Percentiles rank a stretch among this genome's conserved stretches.
These are phyloP conservation scores for Quercus tomentella DNA, from an alignment of 331 rosid genomes.

Conservation along the genomic window DNA sequence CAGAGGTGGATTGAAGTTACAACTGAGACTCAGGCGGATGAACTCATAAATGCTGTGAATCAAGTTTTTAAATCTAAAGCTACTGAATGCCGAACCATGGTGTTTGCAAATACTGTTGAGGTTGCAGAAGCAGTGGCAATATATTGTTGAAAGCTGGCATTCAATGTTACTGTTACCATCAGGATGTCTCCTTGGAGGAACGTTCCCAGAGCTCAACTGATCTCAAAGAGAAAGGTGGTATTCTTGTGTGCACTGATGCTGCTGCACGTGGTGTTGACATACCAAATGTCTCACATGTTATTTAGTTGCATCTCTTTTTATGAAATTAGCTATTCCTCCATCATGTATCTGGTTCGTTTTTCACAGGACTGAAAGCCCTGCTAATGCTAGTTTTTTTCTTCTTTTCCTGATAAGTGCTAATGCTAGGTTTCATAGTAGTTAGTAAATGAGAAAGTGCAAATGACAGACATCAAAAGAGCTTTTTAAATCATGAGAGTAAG, in stretches of 20 bases:
- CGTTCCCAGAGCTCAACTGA: constrained; percentile 66
- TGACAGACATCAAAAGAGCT: not conserved
- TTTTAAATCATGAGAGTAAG: not conserved
- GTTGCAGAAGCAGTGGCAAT: constrained; percentile 87
- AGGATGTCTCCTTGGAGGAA: constrained; percentile 80
- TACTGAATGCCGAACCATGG: constrained; percentile 70
- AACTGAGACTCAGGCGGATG: constrained; percentile 72
- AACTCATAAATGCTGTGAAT: constrained; percentile 76
- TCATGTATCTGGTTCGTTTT: not conserved
- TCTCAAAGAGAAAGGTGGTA: constrained; percentile 78
- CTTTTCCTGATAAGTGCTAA: no score
- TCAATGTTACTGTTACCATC: constrained; percentile 42
- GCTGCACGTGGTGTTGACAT: constrained; percentile 96
- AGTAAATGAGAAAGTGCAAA: not conserved
- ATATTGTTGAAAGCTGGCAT: constrained; percentile 55
- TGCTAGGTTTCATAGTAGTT: not conserved
- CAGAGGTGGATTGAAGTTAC: constrained; percentile 42
- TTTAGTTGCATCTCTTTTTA: constrained; percentile 50
- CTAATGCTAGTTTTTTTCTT: not conserved
- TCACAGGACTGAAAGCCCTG: not conserved
- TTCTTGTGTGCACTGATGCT: constrained; percentile 95
- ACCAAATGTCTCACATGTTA: constrained; percentile 80
- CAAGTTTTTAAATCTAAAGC: constrained; percentile 43
- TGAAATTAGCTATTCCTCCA: not conserved
- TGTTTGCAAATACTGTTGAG: constrained; percentile 95